These are phyloP conservation scores for Vigna trinervia DNA, from an alignment of 306 rosid genomes.

Conservation along the genomic window DNA sequence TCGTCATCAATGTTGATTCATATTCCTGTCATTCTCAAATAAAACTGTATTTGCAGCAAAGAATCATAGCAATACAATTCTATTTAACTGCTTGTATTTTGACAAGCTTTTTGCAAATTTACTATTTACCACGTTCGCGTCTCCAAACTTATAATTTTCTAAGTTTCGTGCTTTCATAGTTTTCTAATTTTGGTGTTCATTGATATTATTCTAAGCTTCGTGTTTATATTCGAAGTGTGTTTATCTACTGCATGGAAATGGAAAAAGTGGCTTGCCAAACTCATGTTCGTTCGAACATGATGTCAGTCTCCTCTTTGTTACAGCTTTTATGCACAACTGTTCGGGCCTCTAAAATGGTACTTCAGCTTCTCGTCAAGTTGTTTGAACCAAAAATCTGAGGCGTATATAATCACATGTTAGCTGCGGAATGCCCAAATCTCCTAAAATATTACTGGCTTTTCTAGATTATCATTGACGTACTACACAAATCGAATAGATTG, in stretches of 20 bases:
- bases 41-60: constrained; percentile 44
- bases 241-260: background rate
- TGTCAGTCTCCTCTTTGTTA: background rate
- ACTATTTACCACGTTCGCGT: background rate
- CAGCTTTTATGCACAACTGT: background rate
- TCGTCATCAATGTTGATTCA: constrained; percentile 43
- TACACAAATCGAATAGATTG: no score
- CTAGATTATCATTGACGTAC: no score
- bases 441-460: no score
- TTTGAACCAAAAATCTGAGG: no score
- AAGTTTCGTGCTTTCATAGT: background rate
- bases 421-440: no score
- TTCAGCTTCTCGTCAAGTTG: background rate
- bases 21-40: constrained; percentile 43
- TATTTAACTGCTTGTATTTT: background rate
- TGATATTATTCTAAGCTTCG: background rate
- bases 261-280: background rate
- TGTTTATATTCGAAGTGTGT: background rate
- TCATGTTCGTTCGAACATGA: background rate
- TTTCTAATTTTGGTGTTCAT: background rate
- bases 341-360: background rate
- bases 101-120: background rate
- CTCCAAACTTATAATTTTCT: background rate
- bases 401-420: no score
- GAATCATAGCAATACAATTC: constrained; percentile 30